A percentile compares a stretch with the other conserved stretches of the same genome.
phyloP scores from a whole-genome alignment of 805 yeast genomes.

The Pichia paraexigua region DNA sequence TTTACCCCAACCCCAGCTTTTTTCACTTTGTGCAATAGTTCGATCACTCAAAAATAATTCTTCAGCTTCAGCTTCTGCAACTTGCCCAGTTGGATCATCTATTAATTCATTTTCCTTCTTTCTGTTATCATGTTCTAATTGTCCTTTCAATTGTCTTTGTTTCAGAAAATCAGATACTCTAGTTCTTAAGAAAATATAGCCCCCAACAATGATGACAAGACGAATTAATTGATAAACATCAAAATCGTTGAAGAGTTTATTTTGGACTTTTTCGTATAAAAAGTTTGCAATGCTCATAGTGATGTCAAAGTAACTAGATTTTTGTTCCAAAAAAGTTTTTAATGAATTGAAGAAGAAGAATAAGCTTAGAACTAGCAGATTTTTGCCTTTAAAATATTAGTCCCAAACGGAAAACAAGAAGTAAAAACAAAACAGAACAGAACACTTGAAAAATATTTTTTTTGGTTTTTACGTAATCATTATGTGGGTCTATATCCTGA shows the following conservation, averaged over 20 bases:
- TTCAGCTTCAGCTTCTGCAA: slow-evolving; percentile 13
- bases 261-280: slow-evolving; percentile 5
- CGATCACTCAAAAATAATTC: slow-evolving; percentile 17
- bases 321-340: not conserved
- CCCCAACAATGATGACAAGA: slow-evolving; percentile 48
- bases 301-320: not conserved
- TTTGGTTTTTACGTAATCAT: not conserved
- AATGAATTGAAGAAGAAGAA: not conserved
- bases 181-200: slow-evolving; percentile 52
- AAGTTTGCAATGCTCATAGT: not conserved
- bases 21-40: slow-evolving; percentile 27
- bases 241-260: slow-evolving; percentile 30
- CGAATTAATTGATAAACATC: slow-evolving; percentile 40
- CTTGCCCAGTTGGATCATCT: slow-evolving; percentile 30
- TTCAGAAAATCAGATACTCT: slow-evolving; percentile 50
- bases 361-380: no score
- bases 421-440: not conserved
- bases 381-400: not conserved
- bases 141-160: slow-evolving; percentile 40
- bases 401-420: no score
- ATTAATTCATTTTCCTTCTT: slow-evolving; percentile 30
- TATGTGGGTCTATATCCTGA: not conserved
- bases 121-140: slow-evolving; percentile 40
- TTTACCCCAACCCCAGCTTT: slow-evolving; percentile 74
- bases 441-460: not conserved